These are phyloP conservation scores for Pyronema domesticum DNA, from an alignment of 495 filamentous ascomycete species.

Conservation along the genomic window DNA sequence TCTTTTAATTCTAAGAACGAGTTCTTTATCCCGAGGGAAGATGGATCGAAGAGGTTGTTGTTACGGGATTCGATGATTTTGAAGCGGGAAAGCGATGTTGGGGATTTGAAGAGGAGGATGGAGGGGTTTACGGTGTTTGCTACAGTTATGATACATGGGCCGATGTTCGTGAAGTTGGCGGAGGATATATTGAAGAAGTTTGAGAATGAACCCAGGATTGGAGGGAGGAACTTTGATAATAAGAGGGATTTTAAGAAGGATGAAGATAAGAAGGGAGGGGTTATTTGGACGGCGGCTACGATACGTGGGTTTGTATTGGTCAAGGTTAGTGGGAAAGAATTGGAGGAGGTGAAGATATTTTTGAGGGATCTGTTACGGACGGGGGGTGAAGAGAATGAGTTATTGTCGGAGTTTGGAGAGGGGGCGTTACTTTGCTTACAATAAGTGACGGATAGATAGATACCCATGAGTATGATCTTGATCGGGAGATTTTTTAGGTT, in stretches of 20 bases:
- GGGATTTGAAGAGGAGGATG: constrained; percentile 39
- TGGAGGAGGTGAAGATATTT: constrained; percentile 47
- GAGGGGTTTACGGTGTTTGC: constrained; percentile 52
- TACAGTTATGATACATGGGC: constrained; percentile 66
- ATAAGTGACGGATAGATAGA: constrained; percentile 8
- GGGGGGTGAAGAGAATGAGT: constrained; percentile 32
- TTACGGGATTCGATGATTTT: constrained; percentile 69
- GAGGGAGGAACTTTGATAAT: constrained; percentile 32
- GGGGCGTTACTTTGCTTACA: constrained; percentile 43
- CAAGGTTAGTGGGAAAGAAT: constrained; percentile 55
- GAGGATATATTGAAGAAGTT: constrained; percentile 63
- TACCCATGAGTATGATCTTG: too few species aligned
- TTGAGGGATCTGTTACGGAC: constrained; percentile 37
- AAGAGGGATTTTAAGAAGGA: constrained; percentile 29
- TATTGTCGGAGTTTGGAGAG: constrained; percentile 43
- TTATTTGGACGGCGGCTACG: constrained; percentile 73
- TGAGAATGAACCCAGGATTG: constrained; percentile 56
- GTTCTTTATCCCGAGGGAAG: constrained; percentile 38
- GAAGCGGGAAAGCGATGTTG: constrained; percentile 30
- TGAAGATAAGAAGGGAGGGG: constrained; percentile 38
- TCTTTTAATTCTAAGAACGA: constrained; percentile 72
- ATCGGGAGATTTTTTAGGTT: too few species aligned
- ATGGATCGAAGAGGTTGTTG: constrained; percentile 41
- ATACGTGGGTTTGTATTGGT: constrained; percentile 73
- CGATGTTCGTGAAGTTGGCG: constrained; percentile 44